Evolutionary conservation across 371 early-diverging fungal genomes (phyloP).

Genomic region (Syncephalastrum racemosum): DNA sequence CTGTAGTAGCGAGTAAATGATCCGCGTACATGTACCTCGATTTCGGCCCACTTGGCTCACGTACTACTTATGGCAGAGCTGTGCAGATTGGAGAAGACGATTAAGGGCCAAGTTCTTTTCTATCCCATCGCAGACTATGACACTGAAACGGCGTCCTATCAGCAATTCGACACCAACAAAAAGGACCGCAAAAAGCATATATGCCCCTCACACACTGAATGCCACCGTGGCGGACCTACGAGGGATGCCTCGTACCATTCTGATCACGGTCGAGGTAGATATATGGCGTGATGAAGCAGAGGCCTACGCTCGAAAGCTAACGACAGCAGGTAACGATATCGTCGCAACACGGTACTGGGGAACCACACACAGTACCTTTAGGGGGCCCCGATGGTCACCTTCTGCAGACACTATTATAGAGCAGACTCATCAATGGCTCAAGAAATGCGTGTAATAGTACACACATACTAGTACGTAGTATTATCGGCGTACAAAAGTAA

Average conservation of each 20-base stretch:
- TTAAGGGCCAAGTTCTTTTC: conserved; percentile 28
- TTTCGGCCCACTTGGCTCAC: neutral
- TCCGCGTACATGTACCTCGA: neutral
- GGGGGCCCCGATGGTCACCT: neutral
- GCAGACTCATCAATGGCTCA: no score
- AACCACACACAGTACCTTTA: conserved; percentile 9
- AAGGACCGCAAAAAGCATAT: neutral
- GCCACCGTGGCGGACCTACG: conserved; percentile 22
- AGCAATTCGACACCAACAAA: conserved; percentile 4
- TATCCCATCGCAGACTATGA: conserved; percentile 27
- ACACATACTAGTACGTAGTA: no score
- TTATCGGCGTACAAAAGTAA: no score
- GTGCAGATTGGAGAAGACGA: conserved; percentile 11
- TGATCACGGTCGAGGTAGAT: conserved; percentile 35
- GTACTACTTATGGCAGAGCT: conserved; percentile 28
- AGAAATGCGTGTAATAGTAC: no score
- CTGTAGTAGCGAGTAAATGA: conserved; percentile 15
- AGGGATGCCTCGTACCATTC: conserved; percentile 31
- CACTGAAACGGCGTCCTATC: conserved; percentile 24
- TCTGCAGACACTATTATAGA: no score
- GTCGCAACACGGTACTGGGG: conserved; percentile 19
- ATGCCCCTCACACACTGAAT: conserved; percentile 17
- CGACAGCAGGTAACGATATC: conserved; percentile 25
- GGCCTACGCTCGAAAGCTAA: conserved; percentile 20
- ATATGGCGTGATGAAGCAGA: conserved; percentile 37